Evolutionary conservation across 495 filamentous ascomycete genomes (phyloP), one percentile per base, ranked within the genome.

Genomic region (Penicillium samsonianum): DNA sequence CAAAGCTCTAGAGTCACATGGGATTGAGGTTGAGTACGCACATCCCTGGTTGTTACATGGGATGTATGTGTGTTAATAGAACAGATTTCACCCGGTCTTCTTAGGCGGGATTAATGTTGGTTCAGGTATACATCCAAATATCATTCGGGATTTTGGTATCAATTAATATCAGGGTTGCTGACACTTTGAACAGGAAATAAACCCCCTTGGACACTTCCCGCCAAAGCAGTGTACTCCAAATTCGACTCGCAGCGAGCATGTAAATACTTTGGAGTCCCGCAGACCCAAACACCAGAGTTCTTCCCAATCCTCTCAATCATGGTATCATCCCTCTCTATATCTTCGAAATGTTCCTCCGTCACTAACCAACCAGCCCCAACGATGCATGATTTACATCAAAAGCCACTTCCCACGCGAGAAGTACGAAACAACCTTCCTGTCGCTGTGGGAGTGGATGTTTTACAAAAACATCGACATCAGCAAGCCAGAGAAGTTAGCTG

Each of bases 61-160:
- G 14, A 30, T 25, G 6, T 30, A 30, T 25, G 6, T 30, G n/a
- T 2, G 44, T 50, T 67, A 19, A 63, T 12, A 16, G n/a, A 19
- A 50, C 51, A 90, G 86, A 57, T 80, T 85, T 50, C 77, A 86
- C 61, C 89, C 89, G 14, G 72, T 90, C 45, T 85, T 92, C 62
- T 74, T 92, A n/a, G 87, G 87, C 46, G 89, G 82, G 20, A 81
- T 92, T 61, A 91, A 88, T 61, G 79, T 73, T 26, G 82, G 75
- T 22, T 83, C 82, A 37, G 85, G 84, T 87, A 67, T 30, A 14
- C 1, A 31, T 42, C 16, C 16, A 38, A 38, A 38, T 8, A 7
- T 17, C 16, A 38, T 38, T 38, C 35, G 4, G 2, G 35, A n/a
- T 14, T 26, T n/a, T 12, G 11, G 25, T 3, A 12, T 20, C n/a